Base-by-base conservation (phyloP, 164 flowering plant genomes). In the Warburgia ugandensis region DNA sequence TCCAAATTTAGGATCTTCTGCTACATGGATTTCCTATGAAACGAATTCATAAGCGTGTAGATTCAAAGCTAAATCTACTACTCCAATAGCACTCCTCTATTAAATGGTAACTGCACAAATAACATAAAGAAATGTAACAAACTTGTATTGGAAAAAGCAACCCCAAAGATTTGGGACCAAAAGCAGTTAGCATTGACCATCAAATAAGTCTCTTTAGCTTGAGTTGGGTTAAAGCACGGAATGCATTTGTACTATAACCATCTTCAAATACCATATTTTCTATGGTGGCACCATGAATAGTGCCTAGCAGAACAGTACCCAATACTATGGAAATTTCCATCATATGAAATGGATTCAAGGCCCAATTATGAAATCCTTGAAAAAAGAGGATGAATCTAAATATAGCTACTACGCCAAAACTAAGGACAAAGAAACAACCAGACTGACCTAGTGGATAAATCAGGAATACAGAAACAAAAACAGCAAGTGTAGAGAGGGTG, bases 391-490 rank as follows among this genome's bases (percentile, higher is more conserved):
- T n/a, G n/a, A n/a, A n/a, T n/a, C n/a, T n/a, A n/a, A n/a, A n/a
- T n/a, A n/a, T n/a, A n/a, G n/a, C n/a, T n/a, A n/a, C n/a, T n/a
- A 45, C 31, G 27, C 33, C 50, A 29, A 45, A 45, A 26, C 32
- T 9, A 5, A 23, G 50, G 3, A 31, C 50, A 27, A 45, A 45
- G 50, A 45, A 45, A n/a, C 33, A 20, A 45, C 50, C 3, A 45
- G 31, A 45, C 50, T 9, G 33, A 45, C 50, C 50, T 25, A 45
- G 50, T 25, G 22, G 33, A 45, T 25, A 45, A 45, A 45, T 25
- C 5, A 45, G 1, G 31, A 45, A 45, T 25, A 26, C 33, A n/a
- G 50, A 45, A 45, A 45, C 22, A 45, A 28, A 45, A 45, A 45
- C 50, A 45, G 20, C 50, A 45, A 45, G 6, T 25, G 50, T 4